A percentile compares a stretch with the other conserved stretches of the same genome.
phyloP scores from a whole-genome alignment of 2,329 filamentous ascomycete species.

The Chaetomium strumarium region DNA sequence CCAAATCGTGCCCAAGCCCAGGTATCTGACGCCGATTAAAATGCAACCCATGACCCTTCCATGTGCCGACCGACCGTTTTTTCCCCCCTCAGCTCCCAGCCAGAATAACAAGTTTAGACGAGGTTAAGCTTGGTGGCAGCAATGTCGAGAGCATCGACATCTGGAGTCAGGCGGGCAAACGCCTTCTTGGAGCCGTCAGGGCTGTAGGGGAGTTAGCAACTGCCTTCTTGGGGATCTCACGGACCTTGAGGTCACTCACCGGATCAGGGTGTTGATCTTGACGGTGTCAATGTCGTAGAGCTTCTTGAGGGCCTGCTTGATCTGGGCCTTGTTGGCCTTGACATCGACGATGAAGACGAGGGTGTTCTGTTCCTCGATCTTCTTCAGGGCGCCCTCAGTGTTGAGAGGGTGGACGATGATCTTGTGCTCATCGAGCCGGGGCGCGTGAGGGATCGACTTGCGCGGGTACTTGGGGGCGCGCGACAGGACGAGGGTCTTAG shows the following conservation, averaged over 20 bases:
- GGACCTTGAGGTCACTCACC: slow-evolving; percentile 49
- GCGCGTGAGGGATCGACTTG: slow-evolving; percentile 84
- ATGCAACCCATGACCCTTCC: slow-evolving; percentile 25
- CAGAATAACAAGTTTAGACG: slow-evolving; percentile 58
- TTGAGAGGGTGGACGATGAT: slow-evolving; percentile 97
- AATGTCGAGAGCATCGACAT: slow-evolving; percentile 98
- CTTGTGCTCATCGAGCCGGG: slow-evolving; percentile 95
- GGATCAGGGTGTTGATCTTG: slow-evolving; percentile 99
- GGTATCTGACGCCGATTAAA: slow-evolving; percentile 30
- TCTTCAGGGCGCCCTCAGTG: slow-evolving; percentile 99
- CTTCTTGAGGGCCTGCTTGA: slow-evolving; percentile 97
- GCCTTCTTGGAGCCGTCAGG: slow-evolving; percentile 99
- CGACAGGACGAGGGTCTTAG: slow-evolving; percentile 91
- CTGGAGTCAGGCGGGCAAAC: slow-evolving; percentile 87
- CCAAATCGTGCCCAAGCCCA: slow-evolving; percentile 27
- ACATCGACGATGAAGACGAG: slow-evolving; percentile 95
- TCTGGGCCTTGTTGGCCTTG: slow-evolving; percentile 99
- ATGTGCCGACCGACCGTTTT: slow-evolving; percentile 23
- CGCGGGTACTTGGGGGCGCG: slow-evolving; percentile 93
- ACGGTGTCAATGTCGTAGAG: slow-evolving; percentile 96
- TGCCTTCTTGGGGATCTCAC: too few species aligned
- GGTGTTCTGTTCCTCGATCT: slow-evolving; percentile 99
- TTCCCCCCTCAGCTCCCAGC: slow-evolving; percentile 21
- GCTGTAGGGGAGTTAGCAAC: slow-evolving; percentile 40
- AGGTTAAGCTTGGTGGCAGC: slow-evolving; percentile 98